A percentile compares a stretch with the other conserved stretches of the same genome.
phyloP scores from a whole-genome alignment of 2,329 filamentous ascomycete genomes.

The Venturiaceae sp. region DNA sequence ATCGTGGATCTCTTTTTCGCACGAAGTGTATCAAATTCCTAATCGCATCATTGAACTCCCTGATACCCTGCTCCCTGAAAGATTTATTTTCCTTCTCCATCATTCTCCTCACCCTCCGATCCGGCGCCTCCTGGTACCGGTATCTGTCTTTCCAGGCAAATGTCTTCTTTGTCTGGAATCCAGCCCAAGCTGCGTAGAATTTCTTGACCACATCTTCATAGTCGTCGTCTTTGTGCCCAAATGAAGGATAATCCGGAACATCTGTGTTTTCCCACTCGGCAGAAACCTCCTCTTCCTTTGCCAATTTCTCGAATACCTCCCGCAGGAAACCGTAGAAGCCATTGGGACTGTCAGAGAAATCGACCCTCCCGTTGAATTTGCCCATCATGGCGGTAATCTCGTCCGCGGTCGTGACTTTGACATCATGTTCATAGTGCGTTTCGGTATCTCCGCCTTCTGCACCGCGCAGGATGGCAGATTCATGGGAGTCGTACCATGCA shows the following conservation, averaged over 20 bases:
- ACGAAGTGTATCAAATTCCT: constrained; percentile 79
- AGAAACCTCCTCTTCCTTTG: constrained; percentile 68
- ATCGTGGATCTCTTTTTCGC: constrained; percentile 83
- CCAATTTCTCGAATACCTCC: constrained; percentile 70
- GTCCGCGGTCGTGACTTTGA: constrained; percentile 67
- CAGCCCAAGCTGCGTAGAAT: constrained; percentile 75
- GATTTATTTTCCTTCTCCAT: constrained; percentile 97
- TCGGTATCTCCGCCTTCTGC: constrained; percentile 39
- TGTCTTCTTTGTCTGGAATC: constrained; percentile 73
- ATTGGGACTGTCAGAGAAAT: constrained; percentile 67
- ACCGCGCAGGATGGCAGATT: constrained; percentile 69
- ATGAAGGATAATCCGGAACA: constrained; percentile 63
- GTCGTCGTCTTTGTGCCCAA: constrained; percentile 65
- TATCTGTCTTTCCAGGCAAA: constrained; percentile 89
- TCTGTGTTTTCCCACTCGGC: constrained; percentile 57
- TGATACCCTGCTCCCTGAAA: constrained; percentile 67
- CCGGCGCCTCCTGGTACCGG: constrained; percentile 73
- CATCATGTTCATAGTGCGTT: constrained; percentile 52
- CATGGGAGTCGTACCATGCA: constrained; percentile 95
- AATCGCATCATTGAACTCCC: constrained; percentile 90
- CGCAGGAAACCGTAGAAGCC: constrained; percentile 80
- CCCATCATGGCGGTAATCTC: constrained; percentile 72
- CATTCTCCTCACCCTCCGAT: constrained; percentile 67
- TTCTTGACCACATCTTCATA: constrained; percentile 68
- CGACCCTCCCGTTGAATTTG: constrained; percentile 67